These are phyloP conservation scores for Rhexocercosporidium sp. DNA, from an alignment of 2,329 filamentous ascomycete genomes.

Conservation along the genomic window DNA sequence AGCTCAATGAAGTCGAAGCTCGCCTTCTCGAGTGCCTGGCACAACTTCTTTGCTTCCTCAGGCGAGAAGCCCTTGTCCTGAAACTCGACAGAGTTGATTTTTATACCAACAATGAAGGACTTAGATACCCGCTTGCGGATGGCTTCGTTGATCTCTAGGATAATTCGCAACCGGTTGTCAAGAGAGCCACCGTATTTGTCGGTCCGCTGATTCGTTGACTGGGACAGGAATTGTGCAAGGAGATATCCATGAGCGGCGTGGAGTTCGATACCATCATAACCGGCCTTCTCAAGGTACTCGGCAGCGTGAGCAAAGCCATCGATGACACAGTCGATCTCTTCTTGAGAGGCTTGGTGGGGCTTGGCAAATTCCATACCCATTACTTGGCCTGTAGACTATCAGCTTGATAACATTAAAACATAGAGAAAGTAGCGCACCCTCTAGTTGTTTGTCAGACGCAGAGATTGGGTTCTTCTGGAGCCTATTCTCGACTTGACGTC, in stretches of 20 bases:
- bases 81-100: conserved; percentile 65
- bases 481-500: conserved; percentile 46
- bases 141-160: conserved; percentile 63
- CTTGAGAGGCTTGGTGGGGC: conserved; percentile 57
- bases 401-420: not conserved
- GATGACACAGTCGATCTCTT: conserved; percentile 62
- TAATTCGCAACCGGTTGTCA: conserved; percentile 49
- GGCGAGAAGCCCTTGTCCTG: conserved; percentile 60
- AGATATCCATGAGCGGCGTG: conserved; percentile 43
- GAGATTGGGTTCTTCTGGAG: conserved; percentile 47
- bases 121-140: conserved; percentile 49
- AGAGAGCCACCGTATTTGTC: conserved; percentile 42
- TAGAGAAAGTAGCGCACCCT: conserved; percentile 32
- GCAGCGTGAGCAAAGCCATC: conserved; percentile 66
- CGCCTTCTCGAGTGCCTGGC: conserved; percentile 53
- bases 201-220: conserved; percentile 38
- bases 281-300: conserved; percentile 65
- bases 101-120: conserved; percentile 57
- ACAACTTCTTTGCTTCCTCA: conserved; percentile 61
- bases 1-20: conserved; percentile 71
- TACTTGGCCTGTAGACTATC: conserved; percentile 30
- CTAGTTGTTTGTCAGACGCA: conserved; percentile 47
- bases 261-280: conserved; percentile 56
- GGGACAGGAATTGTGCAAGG: conserved; percentile 41
- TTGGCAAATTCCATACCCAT: conserved; percentile 58